These are phyloP conservation scores for Nothopassalora personata DNA, from an alignment of 2,329 filamentous ascomycete genomes.

Conservation along the genomic window DNA sequence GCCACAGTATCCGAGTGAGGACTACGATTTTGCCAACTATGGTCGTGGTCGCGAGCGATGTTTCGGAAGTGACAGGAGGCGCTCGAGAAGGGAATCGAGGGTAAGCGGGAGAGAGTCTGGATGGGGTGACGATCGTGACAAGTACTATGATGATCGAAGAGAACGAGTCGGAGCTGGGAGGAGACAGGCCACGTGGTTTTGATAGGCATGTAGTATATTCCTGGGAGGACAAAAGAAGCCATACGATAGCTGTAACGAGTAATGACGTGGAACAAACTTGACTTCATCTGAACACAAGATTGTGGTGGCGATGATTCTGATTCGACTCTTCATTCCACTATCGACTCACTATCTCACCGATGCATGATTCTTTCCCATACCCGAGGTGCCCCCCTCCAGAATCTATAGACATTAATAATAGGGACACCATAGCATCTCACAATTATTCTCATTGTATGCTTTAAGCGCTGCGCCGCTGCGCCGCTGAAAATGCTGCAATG, in stretches of 20 bases:
- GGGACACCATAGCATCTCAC: neutral
- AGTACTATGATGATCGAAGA: neutral
- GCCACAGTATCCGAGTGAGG: neutral
- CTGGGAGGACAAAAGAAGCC: neutral
- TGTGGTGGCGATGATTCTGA: neutral
- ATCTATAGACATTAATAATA: slow-evolving; percentile 11
- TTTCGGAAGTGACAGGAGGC: neutral
- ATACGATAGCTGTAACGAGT: neutral
- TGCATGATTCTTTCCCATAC: neutral
- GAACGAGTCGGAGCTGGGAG: neutral
- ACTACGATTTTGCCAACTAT: neutral
- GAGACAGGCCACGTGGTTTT: neutral
- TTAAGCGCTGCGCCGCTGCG: neutral
- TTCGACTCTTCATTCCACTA: neutral
- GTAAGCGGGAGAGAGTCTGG: neutral
- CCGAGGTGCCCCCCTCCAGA: neutral
- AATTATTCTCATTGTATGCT: neutral
- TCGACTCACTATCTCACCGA: neutral
- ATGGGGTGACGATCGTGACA: neutral
- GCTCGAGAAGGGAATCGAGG: neutral
- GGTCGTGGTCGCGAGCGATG: neutral
- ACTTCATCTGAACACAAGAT: neutral
- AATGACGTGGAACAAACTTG: neutral
- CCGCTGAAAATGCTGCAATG: neutral
- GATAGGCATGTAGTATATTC: neutral